Evolutionary conservation across 768 basidiomycete species (phyloP).

Genomic region (Ramaria rubella): DNA sequence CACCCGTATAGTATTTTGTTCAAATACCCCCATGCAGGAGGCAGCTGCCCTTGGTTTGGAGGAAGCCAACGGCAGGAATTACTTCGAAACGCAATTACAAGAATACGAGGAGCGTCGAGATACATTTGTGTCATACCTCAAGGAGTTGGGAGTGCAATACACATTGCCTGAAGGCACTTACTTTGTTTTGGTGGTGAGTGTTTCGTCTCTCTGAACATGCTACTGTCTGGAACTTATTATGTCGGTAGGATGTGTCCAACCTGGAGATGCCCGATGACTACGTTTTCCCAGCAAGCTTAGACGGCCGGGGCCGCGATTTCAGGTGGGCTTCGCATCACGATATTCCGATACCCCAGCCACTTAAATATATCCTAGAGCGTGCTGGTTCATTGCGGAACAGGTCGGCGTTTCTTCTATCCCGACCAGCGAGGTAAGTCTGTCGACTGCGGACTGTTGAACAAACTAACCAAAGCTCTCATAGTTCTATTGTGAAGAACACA

Average conservation of each 20-base stretch:
- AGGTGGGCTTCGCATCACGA: conserved; percentile 43
- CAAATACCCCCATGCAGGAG: conserved; percentile 92
- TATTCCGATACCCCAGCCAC: neutral
- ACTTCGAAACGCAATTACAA: conserved; percentile 67
- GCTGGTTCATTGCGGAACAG: conserved; percentile 92
- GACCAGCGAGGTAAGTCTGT: conserved; percentile 77
- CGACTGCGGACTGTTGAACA: neutral
- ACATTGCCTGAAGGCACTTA: conserved; percentile 87
- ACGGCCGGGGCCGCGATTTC: conserved; percentile 85
- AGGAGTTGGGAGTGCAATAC: conserved; percentile 76
- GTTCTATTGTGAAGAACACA: conserved; percentile 92
- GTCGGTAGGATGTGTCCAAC: conserved; percentile 60
- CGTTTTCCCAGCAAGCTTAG: conserved; percentile 67
- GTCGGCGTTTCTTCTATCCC: conserved; percentile 90
- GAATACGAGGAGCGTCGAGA: conserved; percentile 79
- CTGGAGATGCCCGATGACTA: conserved; percentile 81
- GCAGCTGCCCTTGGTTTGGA: conserved; percentile 89
- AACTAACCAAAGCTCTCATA: conserved; percentile 26
- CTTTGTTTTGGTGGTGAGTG: conserved; percentile 74
- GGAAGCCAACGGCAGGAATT: conserved; percentile 59
- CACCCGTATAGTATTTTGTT: conserved; percentile 93
- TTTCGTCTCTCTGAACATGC: neutral
- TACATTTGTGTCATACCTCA: conserved; percentile 74
- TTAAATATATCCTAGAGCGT: conserved; percentile 47
- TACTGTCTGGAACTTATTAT: conserved; percentile 8